Conservation (phyloP, 345 rosid genomes). For the Pseudoturritis turrita region DNA sequence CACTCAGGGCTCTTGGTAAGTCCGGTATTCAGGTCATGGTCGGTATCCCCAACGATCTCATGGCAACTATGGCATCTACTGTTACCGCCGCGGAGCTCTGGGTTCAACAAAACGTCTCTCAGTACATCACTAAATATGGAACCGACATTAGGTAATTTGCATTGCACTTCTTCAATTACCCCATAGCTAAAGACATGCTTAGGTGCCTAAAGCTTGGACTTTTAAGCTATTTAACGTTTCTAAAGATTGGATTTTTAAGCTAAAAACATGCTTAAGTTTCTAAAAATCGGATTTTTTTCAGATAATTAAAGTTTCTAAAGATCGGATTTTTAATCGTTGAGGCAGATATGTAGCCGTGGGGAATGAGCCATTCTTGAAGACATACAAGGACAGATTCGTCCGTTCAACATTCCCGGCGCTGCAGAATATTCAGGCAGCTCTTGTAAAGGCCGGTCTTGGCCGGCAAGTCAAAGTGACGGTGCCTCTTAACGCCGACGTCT, state of each 20-base stretch:
- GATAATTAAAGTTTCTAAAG: neutral
- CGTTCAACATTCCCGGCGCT: constrained; percentile 70
- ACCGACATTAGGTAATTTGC: constrained; percentile 55
- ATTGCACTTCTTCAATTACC: neutral
- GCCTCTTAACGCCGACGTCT: constrained; percentile 90
- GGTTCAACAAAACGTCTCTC: constrained; percentile 74
- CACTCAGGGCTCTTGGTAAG: constrained; percentile 70
- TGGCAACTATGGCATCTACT: constrained; percentile 55
- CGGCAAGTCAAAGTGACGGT: constrained; percentile 65
- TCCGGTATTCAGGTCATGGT: constrained; percentile 93
- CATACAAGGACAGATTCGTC: constrained; percentile 57
- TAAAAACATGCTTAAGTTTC: neutral
- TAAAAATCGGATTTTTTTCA: neutral
- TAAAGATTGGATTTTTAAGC: neutral
- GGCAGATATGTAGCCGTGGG: constrained; percentile 79
- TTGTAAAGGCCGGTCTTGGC: constrained; percentile 81
- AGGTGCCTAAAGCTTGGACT: neutral
- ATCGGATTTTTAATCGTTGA: neutral
- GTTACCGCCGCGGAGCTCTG: constrained; percentile 54
- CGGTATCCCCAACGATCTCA: constrained; percentile 82
- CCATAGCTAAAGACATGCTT: neutral
- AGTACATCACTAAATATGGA: constrained; percentile 52
- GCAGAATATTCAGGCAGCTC: constrained; percentile 80
- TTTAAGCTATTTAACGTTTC: neutral
- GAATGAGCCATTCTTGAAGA: constrained; percentile 78